Conservation (phyloP, 371 early-diverging fungal species). For the Actinomucor elegans region DNA sequence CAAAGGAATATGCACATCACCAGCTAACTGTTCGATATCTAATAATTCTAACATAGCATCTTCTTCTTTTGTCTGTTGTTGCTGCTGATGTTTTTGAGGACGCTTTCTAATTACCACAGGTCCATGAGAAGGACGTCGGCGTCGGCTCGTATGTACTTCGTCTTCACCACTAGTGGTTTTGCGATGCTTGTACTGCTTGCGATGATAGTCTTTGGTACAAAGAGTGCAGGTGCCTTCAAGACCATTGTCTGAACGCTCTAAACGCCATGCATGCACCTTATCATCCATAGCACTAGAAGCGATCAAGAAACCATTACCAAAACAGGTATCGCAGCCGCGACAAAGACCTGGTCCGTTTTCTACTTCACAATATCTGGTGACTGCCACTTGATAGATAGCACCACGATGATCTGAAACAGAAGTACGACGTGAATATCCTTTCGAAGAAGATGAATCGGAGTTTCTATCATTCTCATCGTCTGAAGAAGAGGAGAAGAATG, state of each 20-base stretch:
- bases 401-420: constrained; percentile 21
- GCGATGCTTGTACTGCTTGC: constrained; percentile 29
- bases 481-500: not conserved
- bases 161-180: constrained; percentile 8
- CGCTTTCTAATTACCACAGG: no score
- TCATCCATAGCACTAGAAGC: constrained; percentile 31
- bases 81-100: not conserved
- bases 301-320: constrained; percentile 34
- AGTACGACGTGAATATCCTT: not conserved
- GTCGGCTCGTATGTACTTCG: not conserved
- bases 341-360: constrained; percentile 28
- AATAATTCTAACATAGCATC: constrained; percentile 14
- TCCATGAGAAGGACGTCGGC: not conserved
- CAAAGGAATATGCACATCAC: constrained; percentile 12
- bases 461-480: constrained; percentile 3
- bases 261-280: constrained; percentile 34
- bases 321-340: constrained; percentile 30
- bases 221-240: constrained; percentile 18
- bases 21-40: constrained; percentile 39
- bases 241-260: constrained; percentile 19
- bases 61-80: not conserved
- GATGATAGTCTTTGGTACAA: constrained; percentile 28
- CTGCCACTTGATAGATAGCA: constrained; percentile 24
- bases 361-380: constrained; percentile 32
- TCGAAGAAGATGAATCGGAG: not conserved